These are phyloP conservation scores for Edaphochlamys debaryana DNA, from an alignment of 139 green algal genomes.

Conservation along the genomic window DNA sequence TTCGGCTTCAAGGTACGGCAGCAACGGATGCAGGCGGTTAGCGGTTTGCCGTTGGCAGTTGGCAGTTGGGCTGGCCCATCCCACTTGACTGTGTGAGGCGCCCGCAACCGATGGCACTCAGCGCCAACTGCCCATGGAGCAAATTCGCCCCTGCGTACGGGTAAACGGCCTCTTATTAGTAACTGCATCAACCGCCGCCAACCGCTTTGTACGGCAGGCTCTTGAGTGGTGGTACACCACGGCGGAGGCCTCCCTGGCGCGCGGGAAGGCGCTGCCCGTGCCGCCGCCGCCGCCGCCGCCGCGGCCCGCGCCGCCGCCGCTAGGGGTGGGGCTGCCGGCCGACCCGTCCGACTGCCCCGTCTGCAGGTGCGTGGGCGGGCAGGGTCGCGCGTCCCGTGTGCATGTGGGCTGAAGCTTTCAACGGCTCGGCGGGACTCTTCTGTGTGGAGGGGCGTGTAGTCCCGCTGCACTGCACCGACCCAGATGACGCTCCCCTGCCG, in stretches of 20 bases:
- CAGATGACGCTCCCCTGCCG: too few species aligned
- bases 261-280: conserved; percentile 57
- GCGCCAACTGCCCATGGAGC: too few species aligned
- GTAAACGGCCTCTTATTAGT: too few species aligned
- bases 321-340: conserved; percentile 73
- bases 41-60: too few species aligned
- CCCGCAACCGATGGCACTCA: neutral
- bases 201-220: conserved; percentile 9
- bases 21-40: neutral
- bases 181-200: neutral
- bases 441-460: too few species aligned
- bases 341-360: conserved; percentile 81
- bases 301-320: conserved; percentile 44
- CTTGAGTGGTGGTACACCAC: conserved; percentile 96
- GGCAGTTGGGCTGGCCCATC: too few species aligned
- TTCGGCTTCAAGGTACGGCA: conserved; percentile 88
- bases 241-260: conserved; percentile 77
- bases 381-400: too few species aligned
- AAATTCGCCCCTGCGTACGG: too few species aligned
- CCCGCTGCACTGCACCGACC: too few species aligned
- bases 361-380: conserved; percentile 62
- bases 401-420: too few species aligned
- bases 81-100: neutral
- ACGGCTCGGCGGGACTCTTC: too few species aligned
- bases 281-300: conserved; percentile 72